Evolutionary conservation across 108 stramenopile genomes (phyloP).

Genomic region (Fistulifera solaris): DNA sequence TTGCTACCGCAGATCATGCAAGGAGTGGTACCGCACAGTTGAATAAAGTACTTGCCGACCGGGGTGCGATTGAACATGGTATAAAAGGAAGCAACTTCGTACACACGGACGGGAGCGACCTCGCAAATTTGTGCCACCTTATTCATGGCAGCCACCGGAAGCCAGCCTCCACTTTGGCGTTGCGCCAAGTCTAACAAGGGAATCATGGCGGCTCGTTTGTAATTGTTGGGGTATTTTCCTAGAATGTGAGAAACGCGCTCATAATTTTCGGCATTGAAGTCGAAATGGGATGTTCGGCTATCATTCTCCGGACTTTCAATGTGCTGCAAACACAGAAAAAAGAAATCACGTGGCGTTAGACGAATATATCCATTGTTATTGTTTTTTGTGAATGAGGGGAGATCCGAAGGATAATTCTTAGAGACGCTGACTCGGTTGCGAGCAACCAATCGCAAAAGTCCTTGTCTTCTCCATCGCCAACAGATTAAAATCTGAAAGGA

Average conservation of each 20-base stretch:
- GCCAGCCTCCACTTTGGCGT: slow-evolving; percentile 96
- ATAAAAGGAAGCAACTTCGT: slow-evolving; percentile 97
- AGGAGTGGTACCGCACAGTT: slow-evolving; percentile 99
- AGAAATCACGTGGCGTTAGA: too few relatives aligned
- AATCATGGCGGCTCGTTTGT: slow-evolving; percentile 94
- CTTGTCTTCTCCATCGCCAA: too few relatives aligned
- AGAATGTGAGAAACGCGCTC: slow-evolving; percentile 79
- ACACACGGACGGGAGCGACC: slow-evolving; percentile 84
- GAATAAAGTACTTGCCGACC: slow-evolving; percentile 99
- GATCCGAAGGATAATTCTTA: too few relatives aligned
- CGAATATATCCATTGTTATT: too few relatives aligned
- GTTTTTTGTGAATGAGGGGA: too few relatives aligned
- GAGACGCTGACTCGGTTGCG: too few relatives aligned
- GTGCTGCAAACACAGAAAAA: slow-evolving; percentile 53
- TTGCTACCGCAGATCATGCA: slow-evolving; percentile 99
- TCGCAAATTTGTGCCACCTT: slow-evolving; percentile 96
- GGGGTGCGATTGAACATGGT: slow-evolving; percentile 99
- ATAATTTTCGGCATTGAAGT: slow-evolving; percentile 95
- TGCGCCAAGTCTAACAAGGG: slow-evolving; percentile 95
- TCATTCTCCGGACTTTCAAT: slow-evolving; percentile 92
- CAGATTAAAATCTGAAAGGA: too few relatives aligned
- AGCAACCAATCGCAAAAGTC: too few relatives aligned
- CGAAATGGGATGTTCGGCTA: slow-evolving; percentile 70
- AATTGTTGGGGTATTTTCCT: slow-evolving; percentile 95
- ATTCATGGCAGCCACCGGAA: slow-evolving; percentile 97